phyloP scores from a whole-genome alignment of 192 early-diverging fungal genomes.

The Borealophlyctis nickersoniae region DNA sequence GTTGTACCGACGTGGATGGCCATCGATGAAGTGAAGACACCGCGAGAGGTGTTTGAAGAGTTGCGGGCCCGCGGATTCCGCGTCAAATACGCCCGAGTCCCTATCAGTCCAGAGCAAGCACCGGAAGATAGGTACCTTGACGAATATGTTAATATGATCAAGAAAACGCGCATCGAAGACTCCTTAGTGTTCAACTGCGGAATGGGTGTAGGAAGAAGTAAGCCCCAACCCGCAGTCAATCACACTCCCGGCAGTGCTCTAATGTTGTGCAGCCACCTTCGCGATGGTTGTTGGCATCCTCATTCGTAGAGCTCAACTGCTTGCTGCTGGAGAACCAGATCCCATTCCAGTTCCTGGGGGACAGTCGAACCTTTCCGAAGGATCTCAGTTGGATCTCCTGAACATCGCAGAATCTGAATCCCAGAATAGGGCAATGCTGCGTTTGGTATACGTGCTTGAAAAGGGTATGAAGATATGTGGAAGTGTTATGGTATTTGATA shows the following conservation, averaged over 20 bases:
- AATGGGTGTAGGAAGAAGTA: slow-evolving; percentile 61
- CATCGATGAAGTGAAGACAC: slow-evolving; percentile 52
- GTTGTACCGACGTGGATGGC: slow-evolving; percentile 60
- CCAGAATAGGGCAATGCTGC: slow-evolving; percentile 50
- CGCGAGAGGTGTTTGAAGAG: slow-evolving; percentile 52
- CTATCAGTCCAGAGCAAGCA: slow-evolving; percentile 56
- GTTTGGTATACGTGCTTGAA: slow-evolving; percentile 56
- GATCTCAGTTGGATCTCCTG: slow-evolving; percentile 17
- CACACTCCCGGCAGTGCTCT: neutral
- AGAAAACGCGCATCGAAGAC: slow-evolving; percentile 31
- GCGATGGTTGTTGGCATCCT: slow-evolving; percentile 57
- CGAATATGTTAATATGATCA: slow-evolving; percentile 55
- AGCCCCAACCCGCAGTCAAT: neutral
- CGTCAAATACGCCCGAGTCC: slow-evolving; percentile 56
- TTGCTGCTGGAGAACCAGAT: slow-evolving; percentile 31
- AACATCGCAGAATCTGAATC: slow-evolving; percentile 21
- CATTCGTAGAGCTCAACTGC: slow-evolving; percentile 51
- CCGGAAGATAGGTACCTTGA: slow-evolving; percentile 61
- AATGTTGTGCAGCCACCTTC: slow-evolving; percentile 44
- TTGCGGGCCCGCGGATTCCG: slow-evolving; percentile 43
- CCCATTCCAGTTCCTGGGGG: slow-evolving; percentile 41
- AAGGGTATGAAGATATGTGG: slow-evolving; percentile 21
- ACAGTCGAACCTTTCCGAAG: slow-evolving; percentile 19
- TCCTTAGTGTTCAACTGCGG: slow-evolving; percentile 64
- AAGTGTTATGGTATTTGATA: neutral